Percentiles rank a stretch among this genome's conserved stretches.
Conservation (phyloP, 2,329 filamentous ascomycete genomes). For the Exophiala sp. region DNA sequence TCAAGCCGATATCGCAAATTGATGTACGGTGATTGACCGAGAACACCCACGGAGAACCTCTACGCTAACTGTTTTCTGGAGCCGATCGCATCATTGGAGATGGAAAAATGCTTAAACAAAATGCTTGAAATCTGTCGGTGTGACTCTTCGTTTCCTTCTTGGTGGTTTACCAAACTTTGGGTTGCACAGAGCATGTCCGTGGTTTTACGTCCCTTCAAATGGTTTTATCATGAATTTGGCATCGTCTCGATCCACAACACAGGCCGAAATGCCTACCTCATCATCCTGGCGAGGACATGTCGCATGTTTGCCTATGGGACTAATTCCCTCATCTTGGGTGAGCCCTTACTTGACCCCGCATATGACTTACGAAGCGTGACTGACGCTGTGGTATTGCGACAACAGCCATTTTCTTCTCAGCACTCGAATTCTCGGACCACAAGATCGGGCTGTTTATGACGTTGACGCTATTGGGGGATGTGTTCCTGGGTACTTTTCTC, state of each 20-base stretch:
- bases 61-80: too few relatives aligned
- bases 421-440: constrained; percentile 49
- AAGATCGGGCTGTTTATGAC: constrained; percentile 64
- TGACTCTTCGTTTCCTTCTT: not conserved
- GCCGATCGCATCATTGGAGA: too few relatives aligned
- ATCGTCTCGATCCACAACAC: constrained; percentile 26
- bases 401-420: constrained; percentile 54
- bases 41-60: too few relatives aligned
- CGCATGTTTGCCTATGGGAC: constrained; percentile 32
- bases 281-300: constrained; percentile 26
- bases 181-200: constrained; percentile 10
- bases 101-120: not conserved
- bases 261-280: constrained; percentile 28
- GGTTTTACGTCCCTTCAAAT: constrained; percentile 16
- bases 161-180: not conserved
- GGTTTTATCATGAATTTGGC: constrained; percentile 30
- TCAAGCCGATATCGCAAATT: too few relatives aligned
- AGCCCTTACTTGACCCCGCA: not conserved
- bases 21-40: too few relatives aligned
- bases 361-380: not conserved
- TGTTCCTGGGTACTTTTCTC: constrained; percentile 56
- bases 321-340: constrained; percentile 29
- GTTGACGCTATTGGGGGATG: constrained; percentile 59
- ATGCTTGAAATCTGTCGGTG: not conserved
- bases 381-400: not conserved